These are phyloP conservation scores for Hypoxylon crocopeplum DNA, from an alignment of 495 filamentous ascomycete genomes.

Conservation along the genomic window DNA sequence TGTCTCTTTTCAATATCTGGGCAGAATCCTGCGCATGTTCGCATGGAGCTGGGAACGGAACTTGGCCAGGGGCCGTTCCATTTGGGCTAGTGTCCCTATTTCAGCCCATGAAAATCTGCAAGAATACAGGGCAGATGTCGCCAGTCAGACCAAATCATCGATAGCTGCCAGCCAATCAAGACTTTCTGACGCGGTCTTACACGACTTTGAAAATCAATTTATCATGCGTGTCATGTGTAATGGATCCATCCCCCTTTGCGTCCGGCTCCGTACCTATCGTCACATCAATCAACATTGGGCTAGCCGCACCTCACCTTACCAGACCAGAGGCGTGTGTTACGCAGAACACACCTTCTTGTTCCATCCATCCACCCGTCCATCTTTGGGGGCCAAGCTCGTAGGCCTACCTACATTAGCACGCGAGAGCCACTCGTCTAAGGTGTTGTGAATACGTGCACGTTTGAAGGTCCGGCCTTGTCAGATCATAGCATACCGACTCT, in stretches of 20 bases:
- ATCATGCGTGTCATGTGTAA: conserved; percentile 45
- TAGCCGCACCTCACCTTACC: conserved; percentile 24
- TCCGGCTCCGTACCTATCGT: conserved; percentile 20
- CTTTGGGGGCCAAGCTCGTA: conserved; percentile 14
- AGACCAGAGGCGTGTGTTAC: conserved; percentile 20
- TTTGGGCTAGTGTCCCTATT: conserved; percentile 36
- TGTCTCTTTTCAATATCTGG: conserved; percentile 22
- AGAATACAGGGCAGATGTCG: conserved; percentile 42
- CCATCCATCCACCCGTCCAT: conserved; percentile 23
- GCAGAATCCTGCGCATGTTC: conserved; percentile 1
- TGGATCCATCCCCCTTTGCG: conserved; percentile 38
- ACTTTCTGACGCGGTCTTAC: conserved; percentile 42
- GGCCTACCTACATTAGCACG: conserved; percentile 19
- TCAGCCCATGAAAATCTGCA: conserved; percentile 40
- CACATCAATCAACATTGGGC: conserved; percentile 29
- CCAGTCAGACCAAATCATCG: conserved; percentile 34
- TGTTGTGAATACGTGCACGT: conserved; percentile 19
- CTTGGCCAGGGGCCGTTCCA: conserved; percentile 24
- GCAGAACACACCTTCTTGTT: conserved; percentile 41
- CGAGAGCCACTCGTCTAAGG: conserved; percentile 9
- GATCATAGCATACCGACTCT: conserved; percentile 23
- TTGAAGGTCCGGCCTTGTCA: conserved; percentile 28
- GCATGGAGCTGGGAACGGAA: conserved; percentile 31
- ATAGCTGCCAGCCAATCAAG: conserved; percentile 39
- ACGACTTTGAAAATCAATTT: conserved; percentile 45